Evolutionary conservation across 73 alveolate species (phyloP).

Genomic region (Paramecium sonneborni): DNA sequence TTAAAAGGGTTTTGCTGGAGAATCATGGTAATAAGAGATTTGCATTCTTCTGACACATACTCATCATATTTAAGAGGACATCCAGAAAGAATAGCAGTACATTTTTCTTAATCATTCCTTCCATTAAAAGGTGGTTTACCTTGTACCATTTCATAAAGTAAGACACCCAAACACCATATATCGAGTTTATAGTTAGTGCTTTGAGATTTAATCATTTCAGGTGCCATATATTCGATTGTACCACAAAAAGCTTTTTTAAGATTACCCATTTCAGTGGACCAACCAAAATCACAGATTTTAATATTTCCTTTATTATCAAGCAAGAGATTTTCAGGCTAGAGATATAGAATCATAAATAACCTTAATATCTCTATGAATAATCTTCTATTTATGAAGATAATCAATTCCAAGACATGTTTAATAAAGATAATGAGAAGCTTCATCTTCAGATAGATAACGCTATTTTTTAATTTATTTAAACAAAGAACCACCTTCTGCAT

Average conservation of each 20-base stretch:
- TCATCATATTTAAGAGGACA: neutral
- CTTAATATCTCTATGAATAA: slow-evolving; percentile 62
- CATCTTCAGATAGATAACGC: slow-evolving; percentile 64
- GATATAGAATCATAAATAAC: neutral
- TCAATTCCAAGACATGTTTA: slow-evolving; percentile 50
- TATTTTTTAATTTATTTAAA: slow-evolving; percentile 63
- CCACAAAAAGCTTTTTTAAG: slow-evolving; percentile 71
- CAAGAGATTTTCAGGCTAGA: slow-evolving; percentile 71
- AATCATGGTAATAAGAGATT: neutral
- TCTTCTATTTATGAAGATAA: slow-evolving; percentile 56
- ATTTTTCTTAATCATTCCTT: slow-evolving; percentile 36
- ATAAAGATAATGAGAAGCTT: neutral
- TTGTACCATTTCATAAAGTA: slow-evolving; percentile 67
- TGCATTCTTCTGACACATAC: neutral
- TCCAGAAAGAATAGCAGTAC: neutral
- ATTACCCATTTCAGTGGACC: slow-evolving; percentile 72
- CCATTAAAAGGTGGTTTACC: slow-evolving; percentile 67
- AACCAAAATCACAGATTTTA: slow-evolving; percentile 84
- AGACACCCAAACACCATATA: slow-evolving; percentile 65
- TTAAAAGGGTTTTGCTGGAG: slow-evolving; percentile 27
- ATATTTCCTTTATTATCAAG: slow-evolving; percentile 63
- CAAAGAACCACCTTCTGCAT: slow-evolving; percentile 74
- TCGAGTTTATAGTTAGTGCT: slow-evolving; percentile 53
- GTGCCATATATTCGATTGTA: slow-evolving; percentile 77
- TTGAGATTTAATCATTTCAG: slow-evolving; percentile 68